Evolutionary conservation across 148 eudicot species (phyloP).

Genomic region (Talinum fruticosum): DNA sequence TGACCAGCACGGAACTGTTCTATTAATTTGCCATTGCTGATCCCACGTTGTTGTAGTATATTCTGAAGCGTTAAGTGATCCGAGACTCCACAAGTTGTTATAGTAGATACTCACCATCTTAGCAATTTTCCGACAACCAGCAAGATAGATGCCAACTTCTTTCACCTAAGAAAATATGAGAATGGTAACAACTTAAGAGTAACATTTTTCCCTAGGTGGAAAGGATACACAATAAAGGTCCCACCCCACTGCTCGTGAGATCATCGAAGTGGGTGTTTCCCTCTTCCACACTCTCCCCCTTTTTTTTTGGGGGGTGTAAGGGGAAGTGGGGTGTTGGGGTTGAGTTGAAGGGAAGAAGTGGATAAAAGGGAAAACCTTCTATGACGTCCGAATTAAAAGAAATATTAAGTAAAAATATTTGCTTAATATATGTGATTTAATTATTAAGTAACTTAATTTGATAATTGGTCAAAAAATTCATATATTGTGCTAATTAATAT

Average conservation of each 20-base stretch:
- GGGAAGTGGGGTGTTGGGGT: not conserved
- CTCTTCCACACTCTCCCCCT: not conserved
- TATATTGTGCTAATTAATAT: too few relatives aligned
- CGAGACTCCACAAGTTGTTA: slow-evolving; percentile 80
- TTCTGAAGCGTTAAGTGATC: slow-evolving; percentile 56
- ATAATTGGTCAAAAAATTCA: too few relatives aligned
- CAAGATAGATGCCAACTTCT: slow-evolving; percentile 79
- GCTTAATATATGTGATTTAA: too few relatives aligned
- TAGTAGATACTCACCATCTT: slow-evolving; percentile 54
- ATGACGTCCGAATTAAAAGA: too few relatives aligned
- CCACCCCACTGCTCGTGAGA: not conserved
- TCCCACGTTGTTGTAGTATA: slow-evolving; percentile 64
- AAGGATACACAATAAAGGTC: not conserved
- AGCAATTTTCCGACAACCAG: slow-evolving; percentile 62
- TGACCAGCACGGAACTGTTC: slow-evolving; percentile 97
- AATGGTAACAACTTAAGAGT: not conserved
- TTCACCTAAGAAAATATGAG: slow-evolving; percentile 57
- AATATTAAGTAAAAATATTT: too few relatives aligned
- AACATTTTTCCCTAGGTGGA: not conserved
- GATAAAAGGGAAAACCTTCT: too few relatives aligned
- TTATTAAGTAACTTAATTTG: too few relatives aligned
- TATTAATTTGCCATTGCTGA: slow-evolving; percentile 61
- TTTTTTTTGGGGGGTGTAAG: not conserved
- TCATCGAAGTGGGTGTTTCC: too few relatives aligned
- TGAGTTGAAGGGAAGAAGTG: not conserved